Conservation (phyloP, 2,329 filamentous ascomycete species). For the Paraconiothyrium brasiliense region DNA sequence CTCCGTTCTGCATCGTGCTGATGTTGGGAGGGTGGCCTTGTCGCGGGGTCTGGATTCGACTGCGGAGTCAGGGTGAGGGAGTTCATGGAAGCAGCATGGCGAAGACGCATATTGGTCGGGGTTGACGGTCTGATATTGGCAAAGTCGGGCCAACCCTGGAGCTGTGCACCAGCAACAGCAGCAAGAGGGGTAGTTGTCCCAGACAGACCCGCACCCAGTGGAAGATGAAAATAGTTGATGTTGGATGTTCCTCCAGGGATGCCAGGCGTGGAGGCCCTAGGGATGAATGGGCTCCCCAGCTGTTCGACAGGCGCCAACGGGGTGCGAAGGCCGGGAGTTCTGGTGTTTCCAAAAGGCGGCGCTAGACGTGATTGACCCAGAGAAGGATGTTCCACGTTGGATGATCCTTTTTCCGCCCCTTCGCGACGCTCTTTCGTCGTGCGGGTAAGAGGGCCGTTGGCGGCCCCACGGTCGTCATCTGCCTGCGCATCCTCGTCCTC, state of each 20-base stretch:
- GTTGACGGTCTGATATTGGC: slow-evolving; percentile 45
- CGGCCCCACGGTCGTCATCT: slow-evolving; percentile 33
- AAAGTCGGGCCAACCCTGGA: slow-evolving; percentile 61
- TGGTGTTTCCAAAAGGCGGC: slow-evolving; percentile 37
- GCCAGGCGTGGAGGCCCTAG: slow-evolving; percentile 65
- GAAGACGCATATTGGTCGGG: slow-evolving; percentile 46
- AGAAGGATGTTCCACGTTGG: slow-evolving; percentile 27
- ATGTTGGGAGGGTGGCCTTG: slow-evolving; percentile 56
- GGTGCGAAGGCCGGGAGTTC: slow-evolving; percentile 39
- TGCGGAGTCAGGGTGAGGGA: slow-evolving; percentile 58
- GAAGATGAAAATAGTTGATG: slow-evolving; percentile 83
- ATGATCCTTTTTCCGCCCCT: slow-evolving; percentile 31
- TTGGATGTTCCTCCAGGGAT: slow-evolving; percentile 76
- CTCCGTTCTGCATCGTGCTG: slow-evolving; percentile 42
- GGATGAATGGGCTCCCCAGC: slow-evolving; percentile 48
- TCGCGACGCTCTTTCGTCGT: slow-evolving; percentile 43
- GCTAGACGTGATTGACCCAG: slow-evolving; percentile 32
- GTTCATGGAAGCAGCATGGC: slow-evolving; percentile 54
- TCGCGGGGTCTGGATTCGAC: slow-evolving; percentile 55
- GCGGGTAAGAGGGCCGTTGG: slow-evolving; percentile 42
- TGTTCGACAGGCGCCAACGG: slow-evolving; percentile 45
- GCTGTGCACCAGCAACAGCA: slow-evolving; percentile 77
- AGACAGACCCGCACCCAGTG: slow-evolving; percentile 74
- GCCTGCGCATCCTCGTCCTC: slow-evolving; percentile 56
- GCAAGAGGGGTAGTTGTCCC: slow-evolving; percentile 82